Conservation (phyloP, 1,139 yeast species). For the Suhomyces taliae region DNA sequence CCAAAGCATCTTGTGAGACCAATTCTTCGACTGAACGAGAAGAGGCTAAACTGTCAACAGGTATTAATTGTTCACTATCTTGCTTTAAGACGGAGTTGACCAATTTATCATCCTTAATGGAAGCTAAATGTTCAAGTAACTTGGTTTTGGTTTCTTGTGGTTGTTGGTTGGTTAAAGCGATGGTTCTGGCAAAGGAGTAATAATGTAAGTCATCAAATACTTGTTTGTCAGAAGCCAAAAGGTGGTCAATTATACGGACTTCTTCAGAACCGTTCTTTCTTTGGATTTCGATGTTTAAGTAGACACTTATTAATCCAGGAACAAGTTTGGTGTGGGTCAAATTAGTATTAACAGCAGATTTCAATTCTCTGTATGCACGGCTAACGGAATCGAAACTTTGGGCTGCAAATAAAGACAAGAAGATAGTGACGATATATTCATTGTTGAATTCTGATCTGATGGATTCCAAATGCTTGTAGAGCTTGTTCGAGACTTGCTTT, state of each 20-base stretch:
- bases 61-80: conserved; percentile 25
- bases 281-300: conserved; percentile 16
- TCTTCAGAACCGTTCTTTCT: not conserved
- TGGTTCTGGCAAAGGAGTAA: conserved; percentile 43
- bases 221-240: conserved; percentile 15
- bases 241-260: conserved; percentile 2
- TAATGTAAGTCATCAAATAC: conserved; percentile 22
- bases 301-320: conserved; percentile 48
- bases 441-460: conserved; percentile 9
- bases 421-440: conserved; percentile 32
- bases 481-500: conserved; percentile 23
- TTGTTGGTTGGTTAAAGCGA: conserved; percentile 46
- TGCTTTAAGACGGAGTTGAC: conserved; percentile 31
- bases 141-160: conserved; percentile 21
- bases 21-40: conserved; percentile 27
- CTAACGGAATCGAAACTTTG: conserved; percentile 1
- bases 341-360: conserved; percentile 13
- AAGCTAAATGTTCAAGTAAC: conserved; percentile 33
- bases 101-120: conserved; percentile 32
- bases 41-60: conserved; percentile 37
- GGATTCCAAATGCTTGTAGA: conserved; percentile 25
- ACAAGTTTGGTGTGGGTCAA: conserved; percentile 20
- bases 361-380: conserved; percentile 3
- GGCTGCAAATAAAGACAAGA: conserved; percentile 43
- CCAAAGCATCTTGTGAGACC: conserved; percentile 13